Percentiles rank a stretch among this genome's conserved stretches.
phyloP scores from a whole-genome alignment of 164 flowering plant genomes.

The Amborella trichopoda region DNA sequence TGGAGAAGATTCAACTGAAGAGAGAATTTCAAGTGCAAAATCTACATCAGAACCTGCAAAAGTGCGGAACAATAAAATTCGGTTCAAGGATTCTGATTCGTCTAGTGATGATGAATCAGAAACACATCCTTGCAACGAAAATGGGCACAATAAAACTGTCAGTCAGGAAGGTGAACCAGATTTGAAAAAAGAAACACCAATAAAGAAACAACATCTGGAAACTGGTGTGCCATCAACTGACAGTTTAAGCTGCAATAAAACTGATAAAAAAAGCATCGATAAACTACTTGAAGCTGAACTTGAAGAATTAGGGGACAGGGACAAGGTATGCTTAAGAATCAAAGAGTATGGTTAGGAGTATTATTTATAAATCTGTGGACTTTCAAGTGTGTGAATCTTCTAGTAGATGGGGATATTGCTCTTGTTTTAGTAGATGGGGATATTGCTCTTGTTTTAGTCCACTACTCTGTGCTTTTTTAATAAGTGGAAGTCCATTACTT shows the following conservation, averaged over 20 bases:
- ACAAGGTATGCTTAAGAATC: conserved; percentile 52
- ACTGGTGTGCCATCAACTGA: neutral
- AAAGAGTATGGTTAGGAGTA: too few relatives aligned
- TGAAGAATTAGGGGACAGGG: conserved; percentile 62
- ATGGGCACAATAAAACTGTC: conserved; percentile 7
- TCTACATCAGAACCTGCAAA: too few relatives aligned
- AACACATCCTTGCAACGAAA: conserved; percentile 11
- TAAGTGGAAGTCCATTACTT: too few relatives aligned
- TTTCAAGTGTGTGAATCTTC: too few relatives aligned
- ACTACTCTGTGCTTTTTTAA: too few relatives aligned
- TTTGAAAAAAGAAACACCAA: conserved; percentile 30
- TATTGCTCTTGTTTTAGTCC: too few relatives aligned
- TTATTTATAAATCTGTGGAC: too few relatives aligned
- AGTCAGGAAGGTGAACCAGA: conserved; percentile 23
- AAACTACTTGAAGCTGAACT: conserved; percentile 78
- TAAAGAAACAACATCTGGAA: conserved; percentile 25
- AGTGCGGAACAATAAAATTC: conserved; percentile 54
- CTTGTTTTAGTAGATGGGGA: too few relatives aligned
- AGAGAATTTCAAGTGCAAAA: conserved; percentile 13
- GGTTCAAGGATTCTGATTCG: conserved; percentile 58
- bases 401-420: too few relatives aligned
- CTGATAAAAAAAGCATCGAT: conserved; percentile 61
- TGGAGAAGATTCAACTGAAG: conserved; percentile 27
- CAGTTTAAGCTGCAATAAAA: conserved; percentile 8
- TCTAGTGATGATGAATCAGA: conserved; percentile 28